Base-by-base conservation (phyloP, 805 yeast genomes). In the Wickerhamomyces chaumierensis region DNA sequence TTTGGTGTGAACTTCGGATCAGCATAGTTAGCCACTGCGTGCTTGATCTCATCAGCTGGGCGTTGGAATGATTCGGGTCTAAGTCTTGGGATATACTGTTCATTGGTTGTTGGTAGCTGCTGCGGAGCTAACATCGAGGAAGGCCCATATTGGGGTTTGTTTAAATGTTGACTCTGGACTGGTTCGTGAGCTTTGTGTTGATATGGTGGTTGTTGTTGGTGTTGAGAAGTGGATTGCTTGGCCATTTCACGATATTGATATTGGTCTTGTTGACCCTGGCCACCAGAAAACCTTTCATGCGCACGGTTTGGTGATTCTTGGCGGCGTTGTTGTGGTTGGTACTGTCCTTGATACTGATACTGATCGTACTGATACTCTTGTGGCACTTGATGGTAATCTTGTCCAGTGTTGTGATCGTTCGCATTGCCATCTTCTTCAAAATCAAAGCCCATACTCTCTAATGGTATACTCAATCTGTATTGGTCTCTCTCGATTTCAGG, bases 401-500 rank as follows among this genome's bases (percentile, higher is more conserved):
- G 23, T 6, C 9, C 9, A 6, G 9, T 7, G 9, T 21, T 7
- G 9, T 21, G 23, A 21, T 21, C 23, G 23, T n/a, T n/a, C n/a
- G 9, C 6, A 9, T 21, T 21, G 23, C 23, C 32, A 15, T 37
- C 3, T 5, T 14, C 14, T 12, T 35, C 18, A 12, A 32, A 19
- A n/a, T 42, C 46, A 31, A 51, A 41, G 0, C 46, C 51, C 36
- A 53, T 50, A 15, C 39, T 36, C 14, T 48, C 55, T 12, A 50
- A 41, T 2, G 57, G 60, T 9, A 51, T 46, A 16, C 54, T 51
- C 16, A 52, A 32, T 32, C 55, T 43, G 40, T 45, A 49, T 37
- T 52, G 55, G 35, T 51, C 48, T 6, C 49, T 46, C 39, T 48
- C 52, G 35, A 50, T 47, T 36, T 49, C 52, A 12, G 55, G 55